Percentiles rank a stretch among this genome's conserved stretches.
phyloP scores from a whole-genome alignment of 2,329 filamentous ascomycete species.

The Rhinocladiella mackenziei region DNA sequence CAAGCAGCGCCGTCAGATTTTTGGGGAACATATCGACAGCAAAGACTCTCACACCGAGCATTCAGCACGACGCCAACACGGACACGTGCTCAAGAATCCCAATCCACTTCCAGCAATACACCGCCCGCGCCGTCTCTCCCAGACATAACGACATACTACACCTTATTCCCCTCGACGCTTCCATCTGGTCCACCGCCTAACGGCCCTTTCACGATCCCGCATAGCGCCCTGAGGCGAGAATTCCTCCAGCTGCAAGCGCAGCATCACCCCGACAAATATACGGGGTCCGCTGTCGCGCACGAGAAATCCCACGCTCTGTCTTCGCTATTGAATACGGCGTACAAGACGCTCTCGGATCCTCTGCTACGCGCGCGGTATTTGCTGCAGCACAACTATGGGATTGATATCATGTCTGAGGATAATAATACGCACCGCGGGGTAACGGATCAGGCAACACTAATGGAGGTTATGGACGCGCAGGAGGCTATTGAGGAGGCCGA shows the following conservation, averaged over 20 bases:
- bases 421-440: conserved; percentile 61
- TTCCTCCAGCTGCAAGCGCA: conserved; percentile 74
- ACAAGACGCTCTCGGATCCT: conserved; percentile 75
- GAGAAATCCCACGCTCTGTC: conserved; percentile 70
- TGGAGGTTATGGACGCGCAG: conserved; percentile 80
- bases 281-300: conserved; percentile 42
- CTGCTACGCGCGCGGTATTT: conserved; percentile 85
- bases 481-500: conserved; percentile 64
- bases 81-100: not conserved
- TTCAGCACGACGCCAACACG: conserved; percentile 10
- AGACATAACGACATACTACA: conserved; percentile 63
- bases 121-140: conserved; percentile 9
- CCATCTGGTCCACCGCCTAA: conserved; percentile 71
- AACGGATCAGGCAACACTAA: conserved; percentile 67
- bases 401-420: conserved; percentile 71
- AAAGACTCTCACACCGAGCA: not conserved
- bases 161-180: conserved; percentile 78
- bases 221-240: conserved; percentile 68
- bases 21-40: too few relatives aligned
- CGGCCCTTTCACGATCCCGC: conserved; percentile 71
- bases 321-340: conserved; percentile 83
- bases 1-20: not conserved
- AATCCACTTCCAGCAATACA: not conserved
- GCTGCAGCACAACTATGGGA: conserved; percentile 60
- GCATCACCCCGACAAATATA: conserved; percentile 50